phyloP scores from a whole-genome alignment of 495 filamentous ascomycete species.

The Lepidopterella palustris region DNA sequence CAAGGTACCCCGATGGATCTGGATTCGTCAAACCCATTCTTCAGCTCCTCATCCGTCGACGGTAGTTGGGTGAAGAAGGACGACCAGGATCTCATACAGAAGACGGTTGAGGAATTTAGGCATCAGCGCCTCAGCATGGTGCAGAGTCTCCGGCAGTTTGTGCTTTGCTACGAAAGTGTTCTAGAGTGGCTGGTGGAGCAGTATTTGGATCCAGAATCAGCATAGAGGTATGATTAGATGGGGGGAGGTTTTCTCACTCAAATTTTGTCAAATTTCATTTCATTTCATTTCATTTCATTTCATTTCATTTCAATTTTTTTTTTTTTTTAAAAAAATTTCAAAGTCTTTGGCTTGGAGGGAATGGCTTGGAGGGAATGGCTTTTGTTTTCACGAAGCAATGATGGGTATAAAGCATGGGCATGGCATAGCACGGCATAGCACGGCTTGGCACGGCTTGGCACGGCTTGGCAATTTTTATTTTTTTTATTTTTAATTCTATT shows the following conservation, averaged over 20 bases:
- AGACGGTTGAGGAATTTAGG: slow-evolving; percentile 84
- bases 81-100: slow-evolving; percentile 68
- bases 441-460: no score
- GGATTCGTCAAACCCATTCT: slow-evolving; percentile 32
- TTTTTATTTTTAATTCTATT: no score
- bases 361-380: not conserved
- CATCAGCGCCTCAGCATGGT: slow-evolving; percentile 92
- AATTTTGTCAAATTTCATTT: no score
- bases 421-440: no score
- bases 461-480: no score
- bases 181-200: slow-evolving; percentile 73
- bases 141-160: slow-evolving; percentile 88
- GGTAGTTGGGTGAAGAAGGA: slow-evolving; percentile 51
- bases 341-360: not conserved
- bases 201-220: slow-evolving; percentile 27
- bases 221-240: not conserved
- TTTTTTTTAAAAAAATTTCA: not conserved
- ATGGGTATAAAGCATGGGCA: no score
- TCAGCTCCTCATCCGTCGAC: slow-evolving; percentile 12
- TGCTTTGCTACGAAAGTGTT: slow-evolving; percentile 92
- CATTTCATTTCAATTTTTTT: not conserved
- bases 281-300: not conserved
- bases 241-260: no score
- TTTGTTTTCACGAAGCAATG: no score
- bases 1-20: slow-evolving; percentile 39